Percentiles rank a stretch among this genome's conserved stretches.
Evolutionary conservation across 2,329 filamentous ascomycete species (phyloP).

Genomic region (Beauveria rudraprayagi): DNA sequence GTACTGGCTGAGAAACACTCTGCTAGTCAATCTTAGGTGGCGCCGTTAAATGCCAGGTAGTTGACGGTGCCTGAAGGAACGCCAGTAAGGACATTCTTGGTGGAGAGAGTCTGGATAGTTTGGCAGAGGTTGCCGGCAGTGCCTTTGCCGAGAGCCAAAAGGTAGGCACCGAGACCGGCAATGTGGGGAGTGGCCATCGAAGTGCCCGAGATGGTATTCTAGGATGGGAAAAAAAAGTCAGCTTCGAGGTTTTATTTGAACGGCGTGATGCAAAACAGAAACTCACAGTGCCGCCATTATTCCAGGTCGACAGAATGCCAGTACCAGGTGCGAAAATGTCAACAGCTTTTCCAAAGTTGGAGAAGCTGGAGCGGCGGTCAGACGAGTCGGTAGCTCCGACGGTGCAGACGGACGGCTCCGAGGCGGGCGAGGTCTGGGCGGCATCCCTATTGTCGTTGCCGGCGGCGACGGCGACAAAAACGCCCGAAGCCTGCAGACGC

Average conservation of each 20-base stretch:
- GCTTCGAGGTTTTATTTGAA: background rate
- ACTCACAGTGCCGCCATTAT: conserved; percentile 14
- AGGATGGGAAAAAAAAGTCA: background rate
- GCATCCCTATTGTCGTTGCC: conserved; percentile 45
- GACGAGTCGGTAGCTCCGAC: conserved; percentile 37
- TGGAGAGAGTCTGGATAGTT: conserved; percentile 33
- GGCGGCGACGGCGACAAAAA: conserved; percentile 44
- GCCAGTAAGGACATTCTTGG: conserved; percentile 29
- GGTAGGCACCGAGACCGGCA: conserved; percentile 53
- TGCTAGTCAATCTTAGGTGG: background rate
- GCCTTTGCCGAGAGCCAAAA: conserved; percentile 41
- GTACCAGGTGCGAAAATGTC: conserved; percentile 23
- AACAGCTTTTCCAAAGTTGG: conserved; percentile 41
- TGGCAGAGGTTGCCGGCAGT: conserved; percentile 28
- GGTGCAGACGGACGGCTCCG: conserved; percentile 40
- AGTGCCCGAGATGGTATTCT: conserved; percentile 37
- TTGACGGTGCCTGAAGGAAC: conserved; percentile 28
- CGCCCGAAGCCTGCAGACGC: conserved; percentile 34
- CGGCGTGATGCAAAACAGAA: background rate
- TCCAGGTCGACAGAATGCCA: conserved; percentile 31
- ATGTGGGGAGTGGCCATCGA: conserved; percentile 56
- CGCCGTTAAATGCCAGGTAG: conserved; percentile 27
- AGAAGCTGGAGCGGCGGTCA: conserved; percentile 36
- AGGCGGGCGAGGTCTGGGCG: conserved; percentile 37
- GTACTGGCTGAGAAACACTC: too few species aligned